Percentiles rank a stretch among this genome's conserved stretches.
These are phyloP conservation scores for Hypoxylon fragiforme DNA, from an alignment of 495 filamentous ascomycete species.

Conservation along the genomic window DNA sequence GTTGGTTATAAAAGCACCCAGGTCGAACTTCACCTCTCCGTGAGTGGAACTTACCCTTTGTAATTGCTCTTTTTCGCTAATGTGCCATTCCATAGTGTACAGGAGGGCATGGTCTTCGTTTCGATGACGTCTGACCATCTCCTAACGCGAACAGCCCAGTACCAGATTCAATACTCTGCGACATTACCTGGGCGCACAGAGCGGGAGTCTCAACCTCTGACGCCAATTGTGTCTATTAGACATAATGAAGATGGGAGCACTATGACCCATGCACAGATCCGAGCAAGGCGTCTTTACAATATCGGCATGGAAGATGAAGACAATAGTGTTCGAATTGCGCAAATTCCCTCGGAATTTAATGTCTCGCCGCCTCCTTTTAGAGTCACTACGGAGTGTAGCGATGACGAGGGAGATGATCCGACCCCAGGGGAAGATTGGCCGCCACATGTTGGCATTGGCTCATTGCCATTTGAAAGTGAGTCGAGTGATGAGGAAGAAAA, in stretches of 20 bases:
- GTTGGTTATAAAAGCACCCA: constrained; percentile 85
- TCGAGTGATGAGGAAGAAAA: constrained; percentile 48
- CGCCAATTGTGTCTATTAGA: constrained; percentile 48
- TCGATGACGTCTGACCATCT: constrained; percentile 81
- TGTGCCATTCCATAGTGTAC: constrained; percentile 60
- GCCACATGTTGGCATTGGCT: constrained; percentile 52
- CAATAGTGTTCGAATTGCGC: constrained; percentile 49
- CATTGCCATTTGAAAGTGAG: constrained; percentile 54
- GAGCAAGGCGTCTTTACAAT: constrained; percentile 46
- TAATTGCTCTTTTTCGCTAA: constrained; percentile 13
- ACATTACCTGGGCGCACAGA: constrained; percentile 28
- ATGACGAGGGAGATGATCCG: constrained; percentile 52
- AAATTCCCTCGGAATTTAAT: constrained; percentile 57
- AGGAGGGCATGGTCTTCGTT: constrained; percentile 92
- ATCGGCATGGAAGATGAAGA: constrained; percentile 58
- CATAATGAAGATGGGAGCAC: constrained; percentile 50
- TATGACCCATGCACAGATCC: constrained; percentile 43
- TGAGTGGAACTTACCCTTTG: constrained; percentile 52
- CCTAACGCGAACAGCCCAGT: constrained; percentile 69
- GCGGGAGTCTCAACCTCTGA: constrained; percentile 33
- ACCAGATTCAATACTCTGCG: constrained; percentile 69
- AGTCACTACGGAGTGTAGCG: constrained; percentile 57
- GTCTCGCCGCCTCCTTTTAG: constrained; percentile 45
- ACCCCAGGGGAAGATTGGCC: constrained; percentile 26
- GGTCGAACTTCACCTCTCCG: constrained; percentile 80